phyloP scores from a whole-genome alignment of 257 asterid species.

The Solanum dulcamara region DNA sequence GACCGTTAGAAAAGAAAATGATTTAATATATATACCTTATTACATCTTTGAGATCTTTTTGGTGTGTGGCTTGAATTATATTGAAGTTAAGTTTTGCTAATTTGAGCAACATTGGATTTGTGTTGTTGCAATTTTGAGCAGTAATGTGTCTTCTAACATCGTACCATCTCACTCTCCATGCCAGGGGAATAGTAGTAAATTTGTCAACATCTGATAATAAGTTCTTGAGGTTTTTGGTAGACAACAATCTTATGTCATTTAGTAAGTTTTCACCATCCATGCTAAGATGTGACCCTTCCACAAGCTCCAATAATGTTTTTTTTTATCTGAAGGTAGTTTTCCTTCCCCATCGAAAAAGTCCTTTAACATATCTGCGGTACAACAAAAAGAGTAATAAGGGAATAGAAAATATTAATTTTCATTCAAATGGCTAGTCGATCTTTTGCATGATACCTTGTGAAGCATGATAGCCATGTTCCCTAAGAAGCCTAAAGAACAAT shows the following conservation, averaged over 20 bases:
- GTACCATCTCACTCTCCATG: slow-evolving; percentile 43
- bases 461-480: slow-evolving; percentile 36
- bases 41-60: slow-evolving; percentile 37
- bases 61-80: slow-evolving; percentile 40
- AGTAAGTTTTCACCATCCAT: slow-evolving; percentile 21
- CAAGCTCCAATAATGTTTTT: slow-evolving; percentile 18
- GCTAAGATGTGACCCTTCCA: slow-evolving; percentile 35
- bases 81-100: slow-evolving; percentile 54
- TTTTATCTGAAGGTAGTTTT: not conserved
- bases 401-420: no score
- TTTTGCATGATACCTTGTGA: slow-evolving; percentile 18
- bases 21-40: slow-evolving; percentile 17
- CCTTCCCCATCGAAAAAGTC: slow-evolving; percentile 7
- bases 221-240: not conserved
- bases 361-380: slow-evolving; percentile 20
- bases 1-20: not conserved
- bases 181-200: slow-evolving; percentile 9
- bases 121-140: not conserved
- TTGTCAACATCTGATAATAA: not conserved
- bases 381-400: not conserved
- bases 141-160: slow-evolving; percentile 23
- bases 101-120: slow-evolving; percentile 9
- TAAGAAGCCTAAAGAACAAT: slow-evolving; percentile 29
- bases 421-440: not conserved
- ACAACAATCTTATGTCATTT: slow-evolving; percentile 12